Evolutionary conservation across 2,329 filamentous ascomycete species (phyloP), one percentile per base, ranked within the genome.

Genomic region (Spiromastix sp.): DNA sequence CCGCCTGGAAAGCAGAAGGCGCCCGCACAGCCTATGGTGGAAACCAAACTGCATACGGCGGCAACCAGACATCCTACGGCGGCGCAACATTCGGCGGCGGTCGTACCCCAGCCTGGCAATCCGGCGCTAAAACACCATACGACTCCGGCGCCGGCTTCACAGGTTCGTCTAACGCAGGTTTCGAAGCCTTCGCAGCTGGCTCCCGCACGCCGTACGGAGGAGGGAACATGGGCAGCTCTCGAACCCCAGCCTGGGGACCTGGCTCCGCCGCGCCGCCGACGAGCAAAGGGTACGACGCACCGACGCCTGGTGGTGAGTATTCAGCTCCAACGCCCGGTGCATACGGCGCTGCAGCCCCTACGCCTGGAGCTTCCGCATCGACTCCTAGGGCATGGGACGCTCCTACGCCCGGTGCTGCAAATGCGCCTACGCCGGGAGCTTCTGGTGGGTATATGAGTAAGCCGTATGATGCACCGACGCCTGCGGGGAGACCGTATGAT

Each of bases 1-100:
- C 68, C 38, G 66, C 68, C 15, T 69, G 66, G 66, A 67, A 64
- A 66, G 77, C 75, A 43, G 67, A 70, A 32, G 68, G 71, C 39
- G 70, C 64, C 10, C 60, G 66, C 36, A 70, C 67, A 22, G 59
- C 65, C 17, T 83, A 84, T 48, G 79, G 63, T 15, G 63, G 81
- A 41, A 80, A 64, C 54, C 77, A 79, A 30, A 87, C 85, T 11
- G 76, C 84, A 2, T 93, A 93, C 48, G 85, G 85, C n/a, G 68
- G 68, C 13, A 56, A n/a, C n/a, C 16, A 17, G 36, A 47, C 45
- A 52, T 55, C 6, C 49, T 51, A 36, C 56, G 57, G 53, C 27
- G 21, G 27, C 18, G 17, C 19, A 36, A 47, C 45, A 32, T 31
- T 54, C 12, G 70, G 72, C 15, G 77, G 79, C 19, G 71, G 72